Percentiles rank a stretch among this genome's conserved stretches.
Conservation (phyloP, 1,284 basidiomycete genomes). For the Trametes polyzona region DNA sequence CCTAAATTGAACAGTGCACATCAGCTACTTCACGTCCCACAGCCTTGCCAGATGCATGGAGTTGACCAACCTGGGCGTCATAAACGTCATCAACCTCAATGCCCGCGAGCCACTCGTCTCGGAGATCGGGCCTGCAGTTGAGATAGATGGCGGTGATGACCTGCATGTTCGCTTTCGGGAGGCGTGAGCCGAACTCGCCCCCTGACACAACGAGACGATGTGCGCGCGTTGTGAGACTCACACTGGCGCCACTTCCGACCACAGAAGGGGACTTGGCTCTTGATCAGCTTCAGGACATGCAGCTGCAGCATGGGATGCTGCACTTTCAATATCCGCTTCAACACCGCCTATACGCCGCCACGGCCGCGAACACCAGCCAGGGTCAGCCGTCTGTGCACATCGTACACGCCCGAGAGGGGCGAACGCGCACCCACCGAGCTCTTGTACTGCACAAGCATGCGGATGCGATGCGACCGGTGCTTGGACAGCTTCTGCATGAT, state of each 20-base stretch:
- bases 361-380: slow-evolving; percentile 14
- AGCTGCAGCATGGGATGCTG: slow-evolving; percentile 94
- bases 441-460: slow-evolving; percentile 98
- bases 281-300: slow-evolving; percentile 97
- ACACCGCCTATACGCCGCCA: slow-evolving; percentile 67
- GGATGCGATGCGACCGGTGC: slow-evolving; percentile 91
- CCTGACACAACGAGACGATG: background rate
- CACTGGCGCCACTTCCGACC: slow-evolving; percentile 98
- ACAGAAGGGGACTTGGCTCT: slow-evolving; percentile 98
- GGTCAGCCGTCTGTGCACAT: background rate
- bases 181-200: background rate
- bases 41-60: background rate
- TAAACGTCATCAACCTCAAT: slow-evolving; percentile 91
- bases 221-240: slow-evolving; percentile 49
- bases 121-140: slow-evolving; percentile 93
- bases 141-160: slow-evolving; percentile 98
- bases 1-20: too few relatives aligned
- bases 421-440: slow-evolving; percentile 72
- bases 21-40: background rate
- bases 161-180: slow-evolving; percentile 94
- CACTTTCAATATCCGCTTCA: slow-evolving; percentile 94
- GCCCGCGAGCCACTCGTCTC: slow-evolving; percentile 97
- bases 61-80: slow-evolving; percentile 68
- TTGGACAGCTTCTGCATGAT: slow-evolving; percentile 99
- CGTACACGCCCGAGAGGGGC: background rate